Percentiles rank a stretch among this genome's conserved stretches.
These are phyloP conservation scores for Onygenales sp. DNA, from an alignment of 2,329 filamentous ascomycete genomes.

Conservation along the genomic window DNA sequence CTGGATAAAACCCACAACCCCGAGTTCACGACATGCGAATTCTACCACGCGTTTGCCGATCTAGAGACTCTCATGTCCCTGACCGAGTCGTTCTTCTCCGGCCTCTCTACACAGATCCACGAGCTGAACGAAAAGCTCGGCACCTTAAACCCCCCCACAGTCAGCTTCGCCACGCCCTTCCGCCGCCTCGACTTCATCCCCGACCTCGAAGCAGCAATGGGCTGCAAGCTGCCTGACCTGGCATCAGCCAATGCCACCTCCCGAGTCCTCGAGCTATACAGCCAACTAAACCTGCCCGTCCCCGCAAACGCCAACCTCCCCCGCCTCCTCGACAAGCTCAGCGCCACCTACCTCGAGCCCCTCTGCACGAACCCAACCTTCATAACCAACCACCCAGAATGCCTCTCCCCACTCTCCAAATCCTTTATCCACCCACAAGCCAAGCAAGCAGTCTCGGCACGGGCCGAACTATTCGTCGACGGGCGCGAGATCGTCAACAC, in stretches of 20 bases:
- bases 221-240: conserved; percentile 56
- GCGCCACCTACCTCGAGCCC: conserved; percentile 67
- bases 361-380: conserved; percentile 65
- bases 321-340: conserved; percentile 72
- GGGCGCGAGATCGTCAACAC: conserved; percentile 84
- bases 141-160: conserved; percentile 39
- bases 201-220: conserved; percentile 60
- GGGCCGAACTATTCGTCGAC: conserved; percentile 75
- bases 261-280: conserved; percentile 49
- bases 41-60: conserved; percentile 79
- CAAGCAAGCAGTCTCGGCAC: conserved; percentile 64
- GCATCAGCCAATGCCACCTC: conserved; percentile 44
- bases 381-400: conserved; percentile 81
- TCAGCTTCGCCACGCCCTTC: conserved; percentile 51
- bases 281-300: conserved; percentile 37
- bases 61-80: conserved; percentile 63
- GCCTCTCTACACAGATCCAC: conserved; percentile 46
- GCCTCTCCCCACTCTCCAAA: conserved; percentile 85
- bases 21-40: conserved; percentile 96
- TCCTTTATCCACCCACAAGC: conserved; percentile 63
- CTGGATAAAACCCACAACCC: conserved; percentile 88
- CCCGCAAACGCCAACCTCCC: conserved; percentile 50
- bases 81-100: conserved; percentile 62
- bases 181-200: conserved; percentile 73
- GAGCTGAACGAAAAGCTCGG: conserved; percentile 29